Evolutionary conservation across 139 green algal species (phyloP).

Genomic region (Limnomonas spitsbergensis): DNA sequence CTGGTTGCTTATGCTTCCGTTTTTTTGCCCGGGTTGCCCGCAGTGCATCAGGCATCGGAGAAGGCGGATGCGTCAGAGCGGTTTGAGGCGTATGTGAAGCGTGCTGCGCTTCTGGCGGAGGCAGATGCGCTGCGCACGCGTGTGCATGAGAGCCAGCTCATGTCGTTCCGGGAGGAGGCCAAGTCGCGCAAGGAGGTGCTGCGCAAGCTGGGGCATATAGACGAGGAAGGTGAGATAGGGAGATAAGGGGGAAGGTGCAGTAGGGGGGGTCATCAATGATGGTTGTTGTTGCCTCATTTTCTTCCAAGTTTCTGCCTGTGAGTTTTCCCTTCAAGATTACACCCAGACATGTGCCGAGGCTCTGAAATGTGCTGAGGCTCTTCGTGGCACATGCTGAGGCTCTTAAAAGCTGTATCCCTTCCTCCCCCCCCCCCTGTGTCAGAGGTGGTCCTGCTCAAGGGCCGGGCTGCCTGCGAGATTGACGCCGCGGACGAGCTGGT

Average conservation of each 20-base stretch:
- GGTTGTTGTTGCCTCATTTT: no score
- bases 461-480: constrained; percentile 76
- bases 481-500: constrained; percentile 85
- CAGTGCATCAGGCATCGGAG: neutral
- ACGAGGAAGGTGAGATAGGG: constrained; percentile 60
- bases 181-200: constrained; percentile 69
- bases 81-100: constrained; percentile 1
- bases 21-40: no score
- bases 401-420: no score
- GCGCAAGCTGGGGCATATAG: constrained; percentile 77
- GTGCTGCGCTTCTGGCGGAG: constrained; percentile 13
- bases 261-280: neutral
- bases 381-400: no score
- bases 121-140: constrained; percentile 35
- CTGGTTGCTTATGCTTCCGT: no score
- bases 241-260: neutral
- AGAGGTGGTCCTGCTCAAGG: constrained; percentile 53
- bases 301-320: no score
- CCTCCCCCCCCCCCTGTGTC: no score
- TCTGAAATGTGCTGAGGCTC: no score
- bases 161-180: constrained; percentile 51
- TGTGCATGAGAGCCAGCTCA: constrained; percentile 29
- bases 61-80: neutral
- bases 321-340: no score
- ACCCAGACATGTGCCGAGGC: no score